Conservation (phyloP, 306 rosid genomes). For the Coriaria nepalensis region DNA sequence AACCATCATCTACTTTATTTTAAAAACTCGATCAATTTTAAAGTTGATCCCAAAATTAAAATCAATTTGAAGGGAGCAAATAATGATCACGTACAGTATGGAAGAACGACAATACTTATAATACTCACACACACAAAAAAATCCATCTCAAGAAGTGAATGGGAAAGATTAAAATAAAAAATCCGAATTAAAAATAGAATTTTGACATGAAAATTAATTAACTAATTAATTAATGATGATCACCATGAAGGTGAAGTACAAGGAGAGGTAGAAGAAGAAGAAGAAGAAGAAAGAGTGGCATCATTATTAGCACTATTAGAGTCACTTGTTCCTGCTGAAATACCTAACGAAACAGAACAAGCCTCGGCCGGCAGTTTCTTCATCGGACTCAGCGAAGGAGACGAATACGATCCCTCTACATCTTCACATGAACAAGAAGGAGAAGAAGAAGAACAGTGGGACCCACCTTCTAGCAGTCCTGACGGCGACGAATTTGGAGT, state of each 20-base stretch:
- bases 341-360: slow-evolving; percentile 57
- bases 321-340: slow-evolving; percentile 40
- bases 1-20: no score
- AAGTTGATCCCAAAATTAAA: no score
- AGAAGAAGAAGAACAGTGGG: not conserved
- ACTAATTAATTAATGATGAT: not conserved
- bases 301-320: slow-evolving; percentile 12
- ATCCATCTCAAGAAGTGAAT: slow-evolving; percentile 2
- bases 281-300: no score
- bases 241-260: slow-evolving; percentile 91
- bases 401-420: slow-evolving; percentile 10
- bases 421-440: slow-evolving; percentile 31
- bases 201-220: slow-evolving; percentile 4
- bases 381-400: slow-evolving; percentile 76
- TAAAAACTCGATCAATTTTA: no score
- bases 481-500: slow-evolving; percentile 87
- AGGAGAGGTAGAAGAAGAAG: slow-evolving; percentile 70
- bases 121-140: slow-evolving; percentile 15
- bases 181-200: not conserved
- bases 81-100: no score
- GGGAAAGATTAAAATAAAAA: not conserved
- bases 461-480: slow-evolving; percentile 20
- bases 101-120: not conserved
- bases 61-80: no score
- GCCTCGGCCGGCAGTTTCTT: slow-evolving; percentile 72